Conservation (phyloP, 768 basidiomycete genomes). For the Lactifluus volemus region DNA sequence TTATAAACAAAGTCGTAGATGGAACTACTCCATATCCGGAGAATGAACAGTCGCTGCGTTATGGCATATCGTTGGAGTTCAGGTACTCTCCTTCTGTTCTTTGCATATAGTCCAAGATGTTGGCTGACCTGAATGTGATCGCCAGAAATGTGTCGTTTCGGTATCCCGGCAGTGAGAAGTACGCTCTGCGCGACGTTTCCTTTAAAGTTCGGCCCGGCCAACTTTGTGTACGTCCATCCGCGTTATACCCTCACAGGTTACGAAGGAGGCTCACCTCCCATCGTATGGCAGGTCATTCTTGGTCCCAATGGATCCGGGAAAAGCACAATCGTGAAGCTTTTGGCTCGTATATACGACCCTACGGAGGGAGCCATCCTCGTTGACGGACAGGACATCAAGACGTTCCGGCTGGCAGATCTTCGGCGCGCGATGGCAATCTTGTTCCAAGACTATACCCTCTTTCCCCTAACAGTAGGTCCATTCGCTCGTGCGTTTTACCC, state of each 20-base stretch:
- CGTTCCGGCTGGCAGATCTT: constrained; percentile 51
- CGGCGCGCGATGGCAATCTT: constrained; percentile 60
- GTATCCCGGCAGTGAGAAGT: constrained; percentile 45
- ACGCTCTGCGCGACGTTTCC: constrained; percentile 54
- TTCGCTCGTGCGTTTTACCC: neutral
- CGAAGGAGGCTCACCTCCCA: neutral
- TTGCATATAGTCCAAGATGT: neutral
- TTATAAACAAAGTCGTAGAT: constrained; percentile 51
- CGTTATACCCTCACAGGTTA: neutral
- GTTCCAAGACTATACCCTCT: constrained; percentile 76
- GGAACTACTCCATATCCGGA: constrained; percentile 35
- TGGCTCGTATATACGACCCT: constrained; percentile 62
- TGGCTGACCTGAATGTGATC: neutral
- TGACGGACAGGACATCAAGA: constrained; percentile 54
- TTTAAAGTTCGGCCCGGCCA: constrained; percentile 66
- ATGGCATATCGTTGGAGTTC: constrained; percentile 49
- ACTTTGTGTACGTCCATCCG: constrained; percentile 48
- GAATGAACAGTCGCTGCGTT: constrained; percentile 10
- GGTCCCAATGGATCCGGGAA: constrained; percentile 74
- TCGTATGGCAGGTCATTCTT: constrained; percentile 51
- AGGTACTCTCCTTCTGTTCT: constrained; percentile 28
- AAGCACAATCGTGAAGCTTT: constrained; percentile 70
- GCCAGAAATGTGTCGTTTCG: constrained; percentile 60
- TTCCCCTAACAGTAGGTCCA: constrained; percentile 58
- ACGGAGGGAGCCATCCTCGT: constrained; percentile 59